Percentiles rank a stretch among this genome's conserved stretches.
These are phyloP conservation scores for Aureobasidium sp. DNA, from an alignment of 2,329 filamentous ascomycete species.

Conservation along the genomic window DNA sequence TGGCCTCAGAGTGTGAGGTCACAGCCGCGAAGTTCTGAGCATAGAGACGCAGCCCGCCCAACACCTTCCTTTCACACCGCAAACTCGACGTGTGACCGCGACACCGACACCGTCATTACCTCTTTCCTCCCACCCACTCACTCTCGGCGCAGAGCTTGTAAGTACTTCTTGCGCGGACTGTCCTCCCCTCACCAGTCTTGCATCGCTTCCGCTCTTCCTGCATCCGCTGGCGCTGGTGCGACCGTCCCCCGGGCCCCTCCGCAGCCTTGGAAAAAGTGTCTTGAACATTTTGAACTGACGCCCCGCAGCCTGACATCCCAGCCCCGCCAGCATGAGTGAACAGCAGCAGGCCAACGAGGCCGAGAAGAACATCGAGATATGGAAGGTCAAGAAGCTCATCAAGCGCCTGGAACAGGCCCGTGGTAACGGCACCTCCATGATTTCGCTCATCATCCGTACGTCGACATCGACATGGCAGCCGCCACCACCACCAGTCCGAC, in stretches of 20 bases:
- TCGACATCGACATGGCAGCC: slow-evolving; percentile 20
- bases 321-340: slow-evolving; percentile 68
- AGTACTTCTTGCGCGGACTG: neutral
- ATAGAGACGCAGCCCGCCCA: neutral
- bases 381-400: slow-evolving; percentile 99
- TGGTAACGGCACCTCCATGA: slow-evolving; percentile 99
- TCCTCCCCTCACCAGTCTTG: neutral
- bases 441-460: slow-evolving; percentile 96
- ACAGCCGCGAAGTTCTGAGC: neutral
- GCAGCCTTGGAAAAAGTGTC: slow-evolving; percentile 2
- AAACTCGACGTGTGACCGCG: slow-evolving; percentile 12
- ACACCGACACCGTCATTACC: slow-evolving; percentile 4
- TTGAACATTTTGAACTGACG: slow-evolving; percentile 9
- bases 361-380: slow-evolving; percentile 92
- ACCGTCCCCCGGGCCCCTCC: neutral
- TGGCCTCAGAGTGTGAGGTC: neutral
- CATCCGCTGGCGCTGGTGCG: neutral
- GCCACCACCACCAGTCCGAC: slow-evolving; percentile 18
- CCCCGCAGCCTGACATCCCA: slow-evolving; percentile 1
- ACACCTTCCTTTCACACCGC: slow-evolving; percentile 8
- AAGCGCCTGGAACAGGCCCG: slow-evolving; percentile 95
- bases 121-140: neutral
- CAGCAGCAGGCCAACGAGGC: slow-evolving; percentile 80
- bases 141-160: slow-evolving; percentile 12
- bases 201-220: neutral